Evolutionary conservation across 2,329 filamentous ascomycete species (phyloP).

Genomic region (Cladorrhinum sp.): DNA sequence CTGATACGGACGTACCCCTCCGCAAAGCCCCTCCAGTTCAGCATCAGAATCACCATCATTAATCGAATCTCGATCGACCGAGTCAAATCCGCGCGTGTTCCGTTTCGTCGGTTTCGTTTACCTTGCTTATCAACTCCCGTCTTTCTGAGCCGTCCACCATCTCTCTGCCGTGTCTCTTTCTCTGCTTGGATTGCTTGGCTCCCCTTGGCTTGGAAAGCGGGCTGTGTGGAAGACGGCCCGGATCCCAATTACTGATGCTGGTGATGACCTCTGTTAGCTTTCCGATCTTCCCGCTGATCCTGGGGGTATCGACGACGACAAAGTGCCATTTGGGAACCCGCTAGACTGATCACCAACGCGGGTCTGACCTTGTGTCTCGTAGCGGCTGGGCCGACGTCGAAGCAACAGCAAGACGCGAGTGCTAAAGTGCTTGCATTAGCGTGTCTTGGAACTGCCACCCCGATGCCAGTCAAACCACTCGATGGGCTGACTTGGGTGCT

Average conservation of each 20-base stretch:
- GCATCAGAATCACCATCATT: too few relatives aligned
- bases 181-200: background rate
- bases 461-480: background rate
- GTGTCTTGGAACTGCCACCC: slow-evolving; percentile 6
- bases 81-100: background rate
- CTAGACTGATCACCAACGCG: background rate
- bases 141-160: background rate
- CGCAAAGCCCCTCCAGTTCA: background rate
- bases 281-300: slow-evolving; percentile 10
- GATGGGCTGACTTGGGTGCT: background rate
- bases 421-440: slow-evolving; percentile 26
- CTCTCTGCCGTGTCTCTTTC: background rate
- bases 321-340: too few relatives aligned
- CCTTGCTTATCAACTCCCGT: background rate
- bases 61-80: too few relatives aligned
- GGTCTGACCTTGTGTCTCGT: background rate
- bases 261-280: background rate
- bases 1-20: too few relatives aligned
- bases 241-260: background rate
- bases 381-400: background rate
- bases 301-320: background rate
- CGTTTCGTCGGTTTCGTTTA: background rate
- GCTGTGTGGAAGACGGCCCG: background rate
- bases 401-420: slow-evolving; percentile 2
- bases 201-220: background rate